phyloP scores from a whole-genome alignment of 495 filamentous ascomycete genomes.

The Hypoxylon cercidicola region DNA sequence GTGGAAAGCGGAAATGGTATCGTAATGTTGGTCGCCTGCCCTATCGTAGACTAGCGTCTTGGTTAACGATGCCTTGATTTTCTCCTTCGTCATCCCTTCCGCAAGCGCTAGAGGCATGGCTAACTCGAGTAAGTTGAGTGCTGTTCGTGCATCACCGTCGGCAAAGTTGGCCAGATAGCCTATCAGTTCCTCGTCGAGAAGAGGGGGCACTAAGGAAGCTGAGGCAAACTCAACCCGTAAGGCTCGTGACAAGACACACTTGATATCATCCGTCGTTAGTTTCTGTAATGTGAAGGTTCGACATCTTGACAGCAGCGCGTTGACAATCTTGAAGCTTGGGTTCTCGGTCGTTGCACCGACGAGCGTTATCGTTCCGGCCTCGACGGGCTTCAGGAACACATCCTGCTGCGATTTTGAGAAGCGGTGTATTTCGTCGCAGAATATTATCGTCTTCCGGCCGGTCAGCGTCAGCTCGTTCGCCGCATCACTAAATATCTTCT shows the following conservation, averaged over 20 bases:
- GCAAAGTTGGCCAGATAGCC: slow-evolving; percentile 84
- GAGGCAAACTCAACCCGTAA: slow-evolving; percentile 64
- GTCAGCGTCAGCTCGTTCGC: slow-evolving; percentile 82
- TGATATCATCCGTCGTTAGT: slow-evolving; percentile 75
- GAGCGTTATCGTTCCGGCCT: slow-evolving; percentile 87
- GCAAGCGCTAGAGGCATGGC: slow-evolving; percentile 66
- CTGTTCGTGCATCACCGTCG: slow-evolving; percentile 92
- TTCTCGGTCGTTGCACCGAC: slow-evolving; percentile 98
- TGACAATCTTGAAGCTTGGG: slow-evolving; percentile 92
- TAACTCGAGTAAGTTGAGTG: slow-evolving; percentile 90
- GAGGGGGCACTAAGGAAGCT: slow-evolving; percentile 53
- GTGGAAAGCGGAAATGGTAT: slow-evolving; percentile 96
- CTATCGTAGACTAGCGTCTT: slow-evolving; percentile 95
- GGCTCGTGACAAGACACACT: slow-evolving; percentile 77
- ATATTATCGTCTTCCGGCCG: slow-evolving; percentile 92
- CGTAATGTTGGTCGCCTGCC: slow-evolving; percentile 93
- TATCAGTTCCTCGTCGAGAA: slow-evolving; percentile 82
- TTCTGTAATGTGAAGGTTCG: slow-evolving; percentile 86
- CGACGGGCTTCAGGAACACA: slow-evolving; percentile 92
- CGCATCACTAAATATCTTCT: slow-evolving; percentile 91
- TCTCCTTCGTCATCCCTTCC: slow-evolving; percentile 63
- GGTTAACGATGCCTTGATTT: slow-evolving; percentile 82
- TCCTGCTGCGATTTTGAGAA: slow-evolving; percentile 96
- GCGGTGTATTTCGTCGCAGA: slow-evolving; percentile 97
- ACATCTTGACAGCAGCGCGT: slow-evolving; percentile 87